Conservation (phyloP, 352 stramenopile genomes). For the Globisporangium cystogenes region DNA sequence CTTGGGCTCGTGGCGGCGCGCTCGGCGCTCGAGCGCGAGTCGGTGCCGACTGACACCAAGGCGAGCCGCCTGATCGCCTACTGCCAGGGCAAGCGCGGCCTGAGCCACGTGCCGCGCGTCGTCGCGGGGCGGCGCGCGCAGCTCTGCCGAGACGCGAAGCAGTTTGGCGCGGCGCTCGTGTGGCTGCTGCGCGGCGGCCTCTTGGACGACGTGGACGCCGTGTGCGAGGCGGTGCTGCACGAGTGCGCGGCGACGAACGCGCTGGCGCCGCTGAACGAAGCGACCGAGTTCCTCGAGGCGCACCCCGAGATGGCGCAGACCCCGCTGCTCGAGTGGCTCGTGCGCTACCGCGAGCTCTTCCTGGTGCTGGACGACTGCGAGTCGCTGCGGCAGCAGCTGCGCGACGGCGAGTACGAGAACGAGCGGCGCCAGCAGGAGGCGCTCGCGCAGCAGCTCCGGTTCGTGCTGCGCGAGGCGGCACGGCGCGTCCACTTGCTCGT, state of each 20-base stretch:
- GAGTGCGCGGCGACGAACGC: conserved; percentile 34
- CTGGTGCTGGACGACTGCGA: conserved; percentile 63
- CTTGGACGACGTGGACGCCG: conserved; percentile 42
- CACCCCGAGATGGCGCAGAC: conserved; percentile 36
- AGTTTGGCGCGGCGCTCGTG: conserved; percentile 43
- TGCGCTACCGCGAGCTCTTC: conserved; percentile 63
- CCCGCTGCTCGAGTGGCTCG: conserved; percentile 49
- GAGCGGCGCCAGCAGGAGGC: not conserved
- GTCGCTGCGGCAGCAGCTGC: conserved; percentile 27
- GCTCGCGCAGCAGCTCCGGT: conserved; percentile 35
- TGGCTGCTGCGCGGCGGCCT: conserved; percentile 63
- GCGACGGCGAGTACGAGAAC: conserved; percentile 15
- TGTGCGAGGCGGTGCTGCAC: conserved; percentile 50
- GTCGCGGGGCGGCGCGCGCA: conserved; percentile 37
- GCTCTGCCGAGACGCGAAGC: conserved; percentile 30
- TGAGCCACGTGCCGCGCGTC: conserved; percentile 23
- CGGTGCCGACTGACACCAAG: conserved; percentile 50
- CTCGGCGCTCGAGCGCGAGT: conserved; percentile 38
- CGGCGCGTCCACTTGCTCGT: conserved; percentile 52
- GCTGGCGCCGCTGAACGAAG: conserved; percentile 48
- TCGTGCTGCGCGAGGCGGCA: conserved; percentile 63
- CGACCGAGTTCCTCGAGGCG: conserved; percentile 61
- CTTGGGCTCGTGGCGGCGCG: conserved; percentile 38
- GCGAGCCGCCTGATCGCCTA: conserved; percentile 45
- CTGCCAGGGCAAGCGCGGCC: conserved; percentile 41